Conservation (phyloP, 108 stramenopile genomes). For the Stephanodiscus minutulus region DNA sequence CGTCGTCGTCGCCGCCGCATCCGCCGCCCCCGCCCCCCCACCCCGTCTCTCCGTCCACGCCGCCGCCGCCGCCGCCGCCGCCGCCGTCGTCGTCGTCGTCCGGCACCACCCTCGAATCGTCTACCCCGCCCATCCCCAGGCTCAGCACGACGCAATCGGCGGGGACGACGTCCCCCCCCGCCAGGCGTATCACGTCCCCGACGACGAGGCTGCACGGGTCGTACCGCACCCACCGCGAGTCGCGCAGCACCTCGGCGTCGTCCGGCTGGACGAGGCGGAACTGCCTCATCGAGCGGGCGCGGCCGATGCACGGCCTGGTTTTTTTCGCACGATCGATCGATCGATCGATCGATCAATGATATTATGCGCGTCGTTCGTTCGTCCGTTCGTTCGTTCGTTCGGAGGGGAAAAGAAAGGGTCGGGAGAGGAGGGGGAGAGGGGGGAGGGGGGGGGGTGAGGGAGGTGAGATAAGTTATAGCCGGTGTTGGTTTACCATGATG, state of each 20-base stretch:
- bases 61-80: background rate
- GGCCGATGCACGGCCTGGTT: conserved; percentile 83
- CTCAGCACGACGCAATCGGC: conserved; percentile 73
- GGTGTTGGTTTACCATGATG: too few species aligned
- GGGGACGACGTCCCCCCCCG: conserved; percentile 83
- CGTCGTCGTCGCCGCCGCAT: background rate
- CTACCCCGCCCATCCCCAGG: conserved; percentile 47
- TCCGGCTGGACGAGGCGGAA: conserved; percentile 73
- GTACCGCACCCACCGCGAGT: conserved; percentile 81
- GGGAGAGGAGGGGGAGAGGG: too few species aligned
- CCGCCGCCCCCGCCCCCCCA: background rate
- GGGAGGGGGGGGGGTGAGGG: too few species aligned
- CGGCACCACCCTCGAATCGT: conserved; percentile 15
- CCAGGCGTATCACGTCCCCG: conserved; percentile 81
- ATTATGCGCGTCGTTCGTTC: too few species aligned
- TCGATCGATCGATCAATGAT: too few species aligned
- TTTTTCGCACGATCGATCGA: too few species aligned
- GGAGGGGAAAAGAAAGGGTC: too few species aligned
- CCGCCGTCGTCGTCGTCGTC: conserved; percentile 23
- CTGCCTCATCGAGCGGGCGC: conserved; percentile 77
- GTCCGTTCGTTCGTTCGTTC: too few species aligned
- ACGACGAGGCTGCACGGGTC: conserved; percentile 71
- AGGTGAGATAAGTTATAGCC: too few species aligned
- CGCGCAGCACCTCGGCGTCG: conserved; percentile 82
- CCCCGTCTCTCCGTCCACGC: background rate